phyloP scores from a whole-genome alignment of 352 stramenopile genomes.

The Phytophthora sojae region DNA sequence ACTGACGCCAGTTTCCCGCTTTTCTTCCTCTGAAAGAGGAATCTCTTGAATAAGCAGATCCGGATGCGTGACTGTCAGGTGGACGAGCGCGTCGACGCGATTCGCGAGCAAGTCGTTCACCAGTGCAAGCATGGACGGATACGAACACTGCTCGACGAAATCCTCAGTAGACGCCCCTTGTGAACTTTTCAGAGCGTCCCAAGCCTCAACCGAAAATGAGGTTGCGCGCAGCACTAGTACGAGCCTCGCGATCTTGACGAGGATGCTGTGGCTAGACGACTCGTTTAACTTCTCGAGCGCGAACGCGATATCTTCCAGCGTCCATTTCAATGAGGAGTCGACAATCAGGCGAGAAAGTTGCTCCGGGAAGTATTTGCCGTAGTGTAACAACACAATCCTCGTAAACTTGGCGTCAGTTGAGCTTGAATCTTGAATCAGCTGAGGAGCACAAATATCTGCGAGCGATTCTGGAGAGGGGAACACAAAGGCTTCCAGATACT shows the following conservation, averaged over 20 bases:
- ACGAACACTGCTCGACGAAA: conserved; percentile 41
- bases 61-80: conserved; percentile 67
- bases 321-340: conserved; percentile 78
- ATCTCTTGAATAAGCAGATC: conserved; percentile 57
- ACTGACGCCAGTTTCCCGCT: conserved; percentile 4
- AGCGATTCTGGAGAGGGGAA: conserved; percentile 57
- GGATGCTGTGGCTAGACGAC: conserved; percentile 53
- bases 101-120: conserved; percentile 52
- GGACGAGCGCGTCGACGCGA: conserved; percentile 57
- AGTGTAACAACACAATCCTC: conserved; percentile 72
- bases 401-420: conserved; percentile 53
- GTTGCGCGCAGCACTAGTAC: conserved; percentile 67
- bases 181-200: conserved; percentile 33
- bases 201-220: conserved; percentile 34
- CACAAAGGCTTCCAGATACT: conserved; percentile 83
- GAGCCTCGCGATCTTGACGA: conserved; percentile 69
- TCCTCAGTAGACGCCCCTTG: conserved; percentile 8
- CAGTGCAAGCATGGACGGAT: conserved; percentile 44
- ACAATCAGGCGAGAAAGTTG: conserved; percentile 77
- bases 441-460: conserved; percentile 25
- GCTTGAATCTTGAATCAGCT: conserved; percentile 18
- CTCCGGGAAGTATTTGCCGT: conserved; percentile 77
- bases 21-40: not conserved
- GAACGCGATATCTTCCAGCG: conserved; percentile 72
- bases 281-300: conserved; percentile 62